phyloP scores from a whole-genome alignment of 2,329 filamentous ascomycete genomes.

The Alternaria rosae region DNA sequence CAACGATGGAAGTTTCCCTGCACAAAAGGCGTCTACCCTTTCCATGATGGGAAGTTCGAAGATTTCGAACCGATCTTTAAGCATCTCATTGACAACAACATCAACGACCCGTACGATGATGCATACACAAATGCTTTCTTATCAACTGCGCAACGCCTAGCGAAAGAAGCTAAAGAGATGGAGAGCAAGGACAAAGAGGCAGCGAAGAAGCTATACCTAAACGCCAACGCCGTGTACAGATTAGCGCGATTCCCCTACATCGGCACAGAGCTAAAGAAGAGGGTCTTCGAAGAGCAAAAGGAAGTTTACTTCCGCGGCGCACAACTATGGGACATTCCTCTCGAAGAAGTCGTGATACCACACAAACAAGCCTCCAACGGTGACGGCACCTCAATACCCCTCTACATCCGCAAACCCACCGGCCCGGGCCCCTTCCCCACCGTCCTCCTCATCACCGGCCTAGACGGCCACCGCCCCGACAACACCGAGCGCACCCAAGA shows the following conservation, averaged over 20 bases:
- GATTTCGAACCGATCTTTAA: constrained; percentile 71
- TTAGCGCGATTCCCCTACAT: constrained; percentile 73
- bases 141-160: constrained; percentile 65
- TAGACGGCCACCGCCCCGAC: constrained; percentile 66
- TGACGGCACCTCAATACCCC: constrained; percentile 65
- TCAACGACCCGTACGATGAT: constrained; percentile 70
- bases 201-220: constrained; percentile 69
- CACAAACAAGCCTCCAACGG: constrained; percentile 59
- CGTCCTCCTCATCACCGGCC: constrained; percentile 63
- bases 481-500: constrained; percentile 55
- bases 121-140: constrained; percentile 70
- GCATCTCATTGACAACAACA: constrained; percentile 56
- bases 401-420: constrained; percentile 68
- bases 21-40: constrained; percentile 67
- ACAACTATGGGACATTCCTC: constrained; percentile 56
- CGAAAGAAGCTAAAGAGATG: constrained; percentile 52
- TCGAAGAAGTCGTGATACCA: constrained; percentile 67
- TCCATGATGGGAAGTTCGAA: constrained; percentile 72
- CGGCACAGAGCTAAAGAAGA: constrained; percentile 59
- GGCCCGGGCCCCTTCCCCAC: constrained; percentile 55
- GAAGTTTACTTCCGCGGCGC: constrained; percentile 65
- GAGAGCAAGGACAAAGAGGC: constrained; percentile 52
- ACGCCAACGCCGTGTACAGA: constrained; percentile 74
- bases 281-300: constrained; percentile 72
- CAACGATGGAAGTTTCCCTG: constrained; percentile 47